Conservation (phyloP, 2,329 filamentous ascomycete genomes). For the Cylindrodendrum hubeiense region DNA sequence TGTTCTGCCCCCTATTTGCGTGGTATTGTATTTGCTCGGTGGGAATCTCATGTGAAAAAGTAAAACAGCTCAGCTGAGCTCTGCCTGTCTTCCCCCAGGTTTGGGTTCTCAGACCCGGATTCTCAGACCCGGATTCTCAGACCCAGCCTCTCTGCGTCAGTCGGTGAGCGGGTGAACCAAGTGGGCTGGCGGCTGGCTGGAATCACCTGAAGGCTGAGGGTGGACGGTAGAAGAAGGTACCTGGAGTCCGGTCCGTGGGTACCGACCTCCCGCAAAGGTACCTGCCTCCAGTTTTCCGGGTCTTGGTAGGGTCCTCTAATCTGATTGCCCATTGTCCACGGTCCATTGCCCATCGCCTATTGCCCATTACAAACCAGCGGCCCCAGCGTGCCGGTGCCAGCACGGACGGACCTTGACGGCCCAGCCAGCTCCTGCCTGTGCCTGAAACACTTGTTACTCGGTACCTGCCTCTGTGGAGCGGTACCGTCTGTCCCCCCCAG, state of each 20-base stretch:
- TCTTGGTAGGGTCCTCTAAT: conserved; percentile 13
- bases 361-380: conserved; percentile 23
- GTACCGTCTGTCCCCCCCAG: conserved; percentile 2
- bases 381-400: neutral
- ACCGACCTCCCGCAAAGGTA: conserved; percentile 17
- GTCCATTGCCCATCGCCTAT: neutral
- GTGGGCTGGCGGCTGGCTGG: conserved; percentile 1
- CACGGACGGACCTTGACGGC: neutral
- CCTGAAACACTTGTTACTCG: conserved; percentile 18
- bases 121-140: neutral
- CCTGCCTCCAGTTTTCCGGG: conserved; percentile 13
- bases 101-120: neutral
- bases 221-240: conserved; percentile 19
- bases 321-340: conserved; percentile 5
- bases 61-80: neutral
- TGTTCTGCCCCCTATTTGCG: neutral
- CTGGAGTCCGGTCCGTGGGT: conserved; percentile 8
- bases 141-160: neutral
- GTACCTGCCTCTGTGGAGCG: conserved; percentile 11
- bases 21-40: neutral
- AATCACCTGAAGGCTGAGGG: conserved; percentile 7
- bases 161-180: neutral
- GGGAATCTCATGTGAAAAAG: neutral
- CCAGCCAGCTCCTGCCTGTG: conserved; percentile 16
- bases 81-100: neutral